phyloP scores from a whole-genome alignment of 768 basidiomycete species.

The Lentinula edodes region DNA sequence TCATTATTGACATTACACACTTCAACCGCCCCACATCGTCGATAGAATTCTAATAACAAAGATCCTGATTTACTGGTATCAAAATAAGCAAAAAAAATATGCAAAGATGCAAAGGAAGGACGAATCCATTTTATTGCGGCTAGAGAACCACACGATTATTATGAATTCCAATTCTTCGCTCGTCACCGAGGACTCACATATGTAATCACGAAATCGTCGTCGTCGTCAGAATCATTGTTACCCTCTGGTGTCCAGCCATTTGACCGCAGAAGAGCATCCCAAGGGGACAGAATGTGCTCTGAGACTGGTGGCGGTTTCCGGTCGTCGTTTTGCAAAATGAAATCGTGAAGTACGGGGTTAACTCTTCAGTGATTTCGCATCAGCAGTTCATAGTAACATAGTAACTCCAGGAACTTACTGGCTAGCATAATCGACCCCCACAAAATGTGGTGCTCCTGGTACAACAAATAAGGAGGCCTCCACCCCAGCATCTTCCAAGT shows the following conservation, averaged over 20 bases:
- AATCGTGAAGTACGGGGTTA: slow-evolving; percentile 6
- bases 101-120: no score
- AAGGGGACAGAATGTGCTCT: not conserved
- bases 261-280: not conserved
- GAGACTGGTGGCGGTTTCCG: not conserved
- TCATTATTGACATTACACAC: no score
- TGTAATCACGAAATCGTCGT: not conserved
- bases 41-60: no score
- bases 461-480: slow-evolving; percentile 11
- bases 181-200: not conserved
- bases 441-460: slow-evolving; percentile 16
- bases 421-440: slow-evolving; percentile 10
- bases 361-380: not conserved
- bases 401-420: slow-evolving; percentile 8
- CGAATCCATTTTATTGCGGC: not conserved
- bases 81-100: no score
- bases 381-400: not conserved
- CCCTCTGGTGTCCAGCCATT: slow-evolving; percentile 7
- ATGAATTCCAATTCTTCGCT: not conserved
- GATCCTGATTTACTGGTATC: no score
- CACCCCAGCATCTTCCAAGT: slow-evolving; percentile 16
- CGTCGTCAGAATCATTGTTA: not conserved
- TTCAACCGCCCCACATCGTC: no score
- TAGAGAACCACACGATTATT: not conserved
- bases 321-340: slow-evolving; percentile 2